A percentile compares a stretch with the other conserved stretches of the same genome.
These are phyloP conservation scores for Fonsecaea pedrosoi DNA, from an alignment of 2,329 filamentous ascomycete species.

Conservation along the genomic window DNA sequence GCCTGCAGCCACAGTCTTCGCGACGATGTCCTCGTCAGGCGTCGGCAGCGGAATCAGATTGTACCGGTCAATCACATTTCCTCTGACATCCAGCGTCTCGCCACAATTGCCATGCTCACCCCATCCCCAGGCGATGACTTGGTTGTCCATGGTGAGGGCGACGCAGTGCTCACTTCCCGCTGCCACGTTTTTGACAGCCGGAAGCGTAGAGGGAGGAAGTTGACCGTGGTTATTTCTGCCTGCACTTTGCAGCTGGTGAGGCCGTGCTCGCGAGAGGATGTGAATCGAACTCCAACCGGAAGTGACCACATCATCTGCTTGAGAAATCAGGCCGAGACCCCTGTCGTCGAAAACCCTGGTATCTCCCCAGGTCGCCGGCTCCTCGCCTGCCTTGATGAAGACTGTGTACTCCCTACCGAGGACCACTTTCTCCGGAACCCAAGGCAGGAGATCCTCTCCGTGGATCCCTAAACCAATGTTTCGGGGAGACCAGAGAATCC, in stretches of 20 bases:
- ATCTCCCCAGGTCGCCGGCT: conserved; percentile 26
- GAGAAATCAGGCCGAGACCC: not conserved
- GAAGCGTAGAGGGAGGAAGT: conserved; percentile 69
- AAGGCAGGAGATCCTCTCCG: conserved; percentile 51
- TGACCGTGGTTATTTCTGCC: conserved; percentile 87
- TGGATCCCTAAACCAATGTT: conserved; percentile 61
- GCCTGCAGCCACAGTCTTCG: conserved; percentile 75
- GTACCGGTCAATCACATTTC: conserved; percentile 72
- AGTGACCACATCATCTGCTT: conserved; percentile 14
- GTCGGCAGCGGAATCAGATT: conserved; percentile 56
- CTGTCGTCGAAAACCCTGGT: conserved; percentile 14
- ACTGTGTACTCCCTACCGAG: conserved; percentile 89
- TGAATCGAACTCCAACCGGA: conserved; percentile 34
- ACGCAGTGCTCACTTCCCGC: conserved; percentile 91
- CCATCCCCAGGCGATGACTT: conserved; percentile 91
- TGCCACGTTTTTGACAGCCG: conserved; percentile 68
- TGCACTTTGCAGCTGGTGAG: conserved; percentile 64
- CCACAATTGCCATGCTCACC: conserved; percentile 98
- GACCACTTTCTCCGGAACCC: conserved; percentile 69
- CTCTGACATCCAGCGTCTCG: conserved; percentile 63
- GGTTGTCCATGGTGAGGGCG: conserved; percentile 68
- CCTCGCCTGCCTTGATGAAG: conserved; percentile 58
- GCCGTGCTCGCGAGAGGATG: conserved; percentile 69
- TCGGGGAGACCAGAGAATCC: conserved; percentile 64
- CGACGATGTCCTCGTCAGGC: conserved; percentile 57